Conservation (phyloP, 768 basidiomycete species). For the Cytidiella melzeri region DNA sequence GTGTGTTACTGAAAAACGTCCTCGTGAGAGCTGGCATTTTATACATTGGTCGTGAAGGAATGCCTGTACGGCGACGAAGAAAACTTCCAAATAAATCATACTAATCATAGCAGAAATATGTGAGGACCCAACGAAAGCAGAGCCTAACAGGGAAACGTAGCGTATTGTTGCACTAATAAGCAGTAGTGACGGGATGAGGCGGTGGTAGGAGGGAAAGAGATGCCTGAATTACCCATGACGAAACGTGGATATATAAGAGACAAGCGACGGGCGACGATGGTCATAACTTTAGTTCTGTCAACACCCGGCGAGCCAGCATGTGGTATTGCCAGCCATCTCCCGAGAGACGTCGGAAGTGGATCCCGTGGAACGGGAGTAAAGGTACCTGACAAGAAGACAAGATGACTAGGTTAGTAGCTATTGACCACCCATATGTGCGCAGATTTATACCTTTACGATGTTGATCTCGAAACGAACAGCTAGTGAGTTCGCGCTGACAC, state of each 20-base stretch:
- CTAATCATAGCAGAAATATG: background rate
- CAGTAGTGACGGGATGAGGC: constrained; percentile 5
- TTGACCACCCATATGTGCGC: constrained; percentile 3
- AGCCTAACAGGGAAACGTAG: background rate
- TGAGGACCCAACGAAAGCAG: background rate
- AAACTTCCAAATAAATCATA: background rate
- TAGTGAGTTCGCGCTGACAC: constrained; percentile 66
- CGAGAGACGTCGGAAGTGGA: constrained; percentile 87
- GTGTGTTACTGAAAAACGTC: no score
- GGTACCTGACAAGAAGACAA: constrained; percentile 75
- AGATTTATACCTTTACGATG: constrained; percentile 63
- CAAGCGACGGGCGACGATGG: constrained; percentile 6
- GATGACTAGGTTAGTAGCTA: background rate
- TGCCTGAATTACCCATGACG: constrained; percentile 1
- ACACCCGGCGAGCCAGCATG: constrained; percentile 83
- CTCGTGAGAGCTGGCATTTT: no score
- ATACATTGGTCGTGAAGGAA: no score
- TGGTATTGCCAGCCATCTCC: constrained; percentile 98
- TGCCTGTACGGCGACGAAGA: background rate
- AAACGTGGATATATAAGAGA: background rate
- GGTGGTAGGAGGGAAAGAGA: constrained; percentile 7
- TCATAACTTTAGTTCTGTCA: constrained; percentile 83
- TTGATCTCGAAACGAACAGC: constrained; percentile 96
- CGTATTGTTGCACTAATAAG: constrained; percentile 1
- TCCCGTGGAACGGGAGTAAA: constrained; percentile 87